Conservation (phyloP, 148 eudicot species). For the Gaultheria prostrata region DNA sequence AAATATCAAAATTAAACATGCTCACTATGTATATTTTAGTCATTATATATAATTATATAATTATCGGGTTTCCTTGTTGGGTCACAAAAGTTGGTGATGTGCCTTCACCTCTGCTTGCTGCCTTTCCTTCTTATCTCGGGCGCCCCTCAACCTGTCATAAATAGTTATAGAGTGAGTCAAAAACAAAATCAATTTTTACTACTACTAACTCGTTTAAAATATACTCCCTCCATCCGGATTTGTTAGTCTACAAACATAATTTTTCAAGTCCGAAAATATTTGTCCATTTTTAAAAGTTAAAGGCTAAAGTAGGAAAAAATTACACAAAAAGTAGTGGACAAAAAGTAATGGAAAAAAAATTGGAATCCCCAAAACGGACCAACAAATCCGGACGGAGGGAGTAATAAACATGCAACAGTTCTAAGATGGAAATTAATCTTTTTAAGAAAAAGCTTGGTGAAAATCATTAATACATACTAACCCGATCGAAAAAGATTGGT, state of each 20-base stretch:
- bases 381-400: too few relatives aligned
- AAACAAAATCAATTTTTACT: not conserved
- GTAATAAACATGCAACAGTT: too few relatives aligned
- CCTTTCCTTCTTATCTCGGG: not conserved
- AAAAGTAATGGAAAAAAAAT: too few relatives aligned
- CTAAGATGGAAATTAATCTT: not conserved
- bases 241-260: too few relatives aligned
- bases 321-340: too few relatives aligned
- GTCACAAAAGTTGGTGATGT: not conserved
- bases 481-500: slow-evolving; percentile 1
- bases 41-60: too few relatives aligned
- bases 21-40: not conserved
- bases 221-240: too few relatives aligned
- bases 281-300: too few relatives aligned
- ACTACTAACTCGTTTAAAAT: too few relatives aligned
- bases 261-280: too few relatives aligned
- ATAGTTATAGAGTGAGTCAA: not conserved
- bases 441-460: not conserved
- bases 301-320: too few relatives aligned
- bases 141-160: not conserved
- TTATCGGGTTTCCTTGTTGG: not conserved
- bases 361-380: too few relatives aligned
- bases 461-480: not conserved
- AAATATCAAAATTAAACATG: not conserved
- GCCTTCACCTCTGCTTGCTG: not conserved